These are phyloP conservation scores for Aspergillus spinulosporus DNA, from an alignment of 2,329 filamentous ascomycete genomes.

Conservation along the genomic window DNA sequence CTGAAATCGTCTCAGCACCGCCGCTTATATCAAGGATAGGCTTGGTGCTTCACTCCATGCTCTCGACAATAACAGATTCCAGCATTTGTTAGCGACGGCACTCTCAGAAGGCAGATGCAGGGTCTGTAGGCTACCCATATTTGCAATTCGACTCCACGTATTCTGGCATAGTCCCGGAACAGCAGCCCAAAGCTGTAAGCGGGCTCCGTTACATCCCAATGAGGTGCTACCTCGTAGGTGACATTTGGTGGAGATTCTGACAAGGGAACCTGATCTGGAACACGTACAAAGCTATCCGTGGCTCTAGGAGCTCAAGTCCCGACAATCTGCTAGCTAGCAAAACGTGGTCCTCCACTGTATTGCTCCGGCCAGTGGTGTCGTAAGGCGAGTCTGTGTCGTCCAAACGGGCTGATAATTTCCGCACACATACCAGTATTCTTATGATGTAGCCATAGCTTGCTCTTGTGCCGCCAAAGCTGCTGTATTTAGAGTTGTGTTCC, in stretches of 20 bases:
- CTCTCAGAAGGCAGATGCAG: conserved; percentile 22
- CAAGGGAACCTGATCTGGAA: conserved; percentile 30
- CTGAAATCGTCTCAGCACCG: no score
- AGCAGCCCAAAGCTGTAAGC: conserved; percentile 24
- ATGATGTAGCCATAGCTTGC: not conserved
- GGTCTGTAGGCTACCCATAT: conserved; percentile 27
- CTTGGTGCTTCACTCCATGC: conserved; percentile 25
- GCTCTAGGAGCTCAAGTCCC: not conserved
- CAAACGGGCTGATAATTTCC: no score
- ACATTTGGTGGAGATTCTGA: conserved; percentile 12
- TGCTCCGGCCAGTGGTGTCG: not conserved
- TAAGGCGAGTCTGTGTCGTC: no score
- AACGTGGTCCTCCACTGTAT: not conserved
- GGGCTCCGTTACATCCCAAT: conserved; percentile 20
- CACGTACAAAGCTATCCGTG: conserved; percentile 40
- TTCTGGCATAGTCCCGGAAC: conserved; percentile 22
- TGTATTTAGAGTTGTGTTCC: not conserved
- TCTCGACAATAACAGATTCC: conserved; percentile 29
- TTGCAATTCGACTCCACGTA: conserved; percentile 21
- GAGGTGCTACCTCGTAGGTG: conserved; percentile 40
- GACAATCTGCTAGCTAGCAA: not conserved
- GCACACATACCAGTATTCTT: not conserved
- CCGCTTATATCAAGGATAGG: conserved; percentile 14
- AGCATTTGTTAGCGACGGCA: conserved; percentile 28
- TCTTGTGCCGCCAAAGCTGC: not conserved